phyloP scores from a whole-genome alignment of 345 rosid species.

The Erysimum cheiranthoides region DNA sequence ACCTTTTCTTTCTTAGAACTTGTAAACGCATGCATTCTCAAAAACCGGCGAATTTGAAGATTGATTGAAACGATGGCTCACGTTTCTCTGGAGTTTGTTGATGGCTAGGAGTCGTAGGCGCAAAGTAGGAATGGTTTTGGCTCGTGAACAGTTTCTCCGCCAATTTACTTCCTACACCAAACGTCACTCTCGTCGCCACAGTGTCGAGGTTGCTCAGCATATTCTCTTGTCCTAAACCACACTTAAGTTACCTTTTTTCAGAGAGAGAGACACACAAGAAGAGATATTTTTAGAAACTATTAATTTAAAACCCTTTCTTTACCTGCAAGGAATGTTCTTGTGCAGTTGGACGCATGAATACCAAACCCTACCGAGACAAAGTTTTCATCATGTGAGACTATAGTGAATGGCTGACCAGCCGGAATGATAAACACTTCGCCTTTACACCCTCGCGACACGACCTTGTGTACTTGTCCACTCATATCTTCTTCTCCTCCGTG shows the following conservation, averaged over 20 bases:
- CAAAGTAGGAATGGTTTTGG: conserved; percentile 43
- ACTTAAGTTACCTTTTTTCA: not conserved
- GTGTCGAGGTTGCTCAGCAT: conserved; percentile 27
- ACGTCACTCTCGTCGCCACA: conserved; percentile 36
- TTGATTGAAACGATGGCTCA: conserved; percentile 35
- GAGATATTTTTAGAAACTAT: not conserved
- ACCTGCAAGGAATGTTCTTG: conserved; percentile 64
- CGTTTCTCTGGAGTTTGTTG: conserved; percentile 24
- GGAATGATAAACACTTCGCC: conserved; percentile 58
- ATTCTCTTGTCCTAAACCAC: conserved; percentile 40
- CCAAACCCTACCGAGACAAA: conserved; percentile 51
- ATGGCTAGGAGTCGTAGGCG: conserved; percentile 21
- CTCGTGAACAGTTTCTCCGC: conserved; percentile 42
- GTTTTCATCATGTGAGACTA: conserved; percentile 40
- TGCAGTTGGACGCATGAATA: conserved; percentile 46
- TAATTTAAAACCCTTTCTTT: not conserved
- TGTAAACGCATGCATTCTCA: conserved; percentile 19
- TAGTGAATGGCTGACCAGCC: conserved; percentile 55
- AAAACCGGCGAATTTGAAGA: conserved; percentile 36
- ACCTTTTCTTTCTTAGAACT: not conserved
- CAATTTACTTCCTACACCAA: conserved; percentile 29
- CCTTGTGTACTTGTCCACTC: conserved; percentile 42
- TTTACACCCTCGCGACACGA: conserved; percentile 46
- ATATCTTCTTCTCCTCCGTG: conserved; percentile 25
- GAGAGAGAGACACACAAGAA: not conserved